Conservation (phyloP, 208 protist species). For the Acanthamoeba sp. region DNA sequence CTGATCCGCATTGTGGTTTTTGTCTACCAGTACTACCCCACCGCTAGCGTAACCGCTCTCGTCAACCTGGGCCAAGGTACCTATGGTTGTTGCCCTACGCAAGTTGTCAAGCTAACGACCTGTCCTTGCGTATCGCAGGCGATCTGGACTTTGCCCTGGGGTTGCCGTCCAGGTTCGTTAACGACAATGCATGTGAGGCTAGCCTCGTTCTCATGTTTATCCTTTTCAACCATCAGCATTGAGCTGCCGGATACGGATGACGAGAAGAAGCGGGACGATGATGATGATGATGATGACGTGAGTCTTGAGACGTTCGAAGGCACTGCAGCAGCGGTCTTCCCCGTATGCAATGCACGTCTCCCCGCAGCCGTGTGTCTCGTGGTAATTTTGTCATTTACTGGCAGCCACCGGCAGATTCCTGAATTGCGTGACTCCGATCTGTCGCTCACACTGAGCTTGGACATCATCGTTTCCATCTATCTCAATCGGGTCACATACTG, state of each 20-base stretch:
- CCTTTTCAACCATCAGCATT: neutral
- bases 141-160: neutral
- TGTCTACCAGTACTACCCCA: neutral
- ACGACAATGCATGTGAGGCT: too few relatives aligned
- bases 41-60: neutral
- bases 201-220: neutral
- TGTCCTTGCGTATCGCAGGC: too few relatives aligned
- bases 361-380: too few relatives aligned
- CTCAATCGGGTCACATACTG: neutral
- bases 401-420: neutral
- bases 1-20: too few relatives aligned
- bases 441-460: neutral
- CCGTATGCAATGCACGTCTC: neutral
- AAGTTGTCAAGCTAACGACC: too few relatives aligned
- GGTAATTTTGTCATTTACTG: too few relatives aligned
- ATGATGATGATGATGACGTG: neutral
- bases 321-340: neutral
- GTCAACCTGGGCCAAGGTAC: neutral
- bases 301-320: neutral
- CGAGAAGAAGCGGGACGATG: neutral
- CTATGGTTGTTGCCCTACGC: too few relatives aligned
- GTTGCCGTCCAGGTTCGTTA: neutral
- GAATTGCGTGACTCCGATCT: neutral
- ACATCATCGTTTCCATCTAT: conserved; percentile 18
- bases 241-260: neutral